These are phyloP conservation scores for Alternaria solani DNA, from an alignment of 2,329 filamentous ascomycete species.

Conservation along the genomic window DNA sequence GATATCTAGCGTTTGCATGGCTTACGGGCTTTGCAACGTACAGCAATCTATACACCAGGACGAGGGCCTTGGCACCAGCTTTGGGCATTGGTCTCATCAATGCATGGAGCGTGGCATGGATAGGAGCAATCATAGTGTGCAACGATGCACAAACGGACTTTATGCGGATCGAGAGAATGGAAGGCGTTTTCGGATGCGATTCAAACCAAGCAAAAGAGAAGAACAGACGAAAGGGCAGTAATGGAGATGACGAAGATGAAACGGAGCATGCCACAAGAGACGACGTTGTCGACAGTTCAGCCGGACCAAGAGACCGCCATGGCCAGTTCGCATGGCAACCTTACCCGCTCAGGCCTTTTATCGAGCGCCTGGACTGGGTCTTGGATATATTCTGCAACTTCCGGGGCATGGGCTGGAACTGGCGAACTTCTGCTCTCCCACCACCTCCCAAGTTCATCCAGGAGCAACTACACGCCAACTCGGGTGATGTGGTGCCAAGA, in stretches of 20 bases:
- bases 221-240: conserved; percentile 1
- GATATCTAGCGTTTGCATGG: conserved; percentile 57
- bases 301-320: conserved; percentile 41
- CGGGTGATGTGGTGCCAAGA: conserved; percentile 21
- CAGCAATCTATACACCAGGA: conserved; percentile 55
- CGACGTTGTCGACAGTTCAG: conserved; percentile 22
- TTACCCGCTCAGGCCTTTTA: conserved; percentile 57
- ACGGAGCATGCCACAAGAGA: conserved; percentile 3
- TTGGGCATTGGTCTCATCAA: conserved; percentile 64
- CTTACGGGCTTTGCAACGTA: conserved; percentile 56
- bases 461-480: conserved; percentile 46
- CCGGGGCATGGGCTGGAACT: conserved; percentile 68
- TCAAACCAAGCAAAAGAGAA: conserved; percentile 4
- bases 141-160: conserved; percentile 65
- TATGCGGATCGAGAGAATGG: conserved; percentile 61
- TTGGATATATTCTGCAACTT: conserved; percentile 65
- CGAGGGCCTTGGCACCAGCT: conserved; percentile 60
- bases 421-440: conserved; percentile 60
- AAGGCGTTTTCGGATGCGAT: conserved; percentile 30
- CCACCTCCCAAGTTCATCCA: conserved; percentile 54
- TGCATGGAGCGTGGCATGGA: conserved; percentile 64
- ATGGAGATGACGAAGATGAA: background rate
- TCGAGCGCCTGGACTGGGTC: conserved; percentile 66
- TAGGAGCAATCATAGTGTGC: conserved; percentile 61
- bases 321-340: conserved; percentile 61